phyloP scores from a whole-genome alignment of 352 stramenopile species.

The Peronospora belbahrii region DNA sequence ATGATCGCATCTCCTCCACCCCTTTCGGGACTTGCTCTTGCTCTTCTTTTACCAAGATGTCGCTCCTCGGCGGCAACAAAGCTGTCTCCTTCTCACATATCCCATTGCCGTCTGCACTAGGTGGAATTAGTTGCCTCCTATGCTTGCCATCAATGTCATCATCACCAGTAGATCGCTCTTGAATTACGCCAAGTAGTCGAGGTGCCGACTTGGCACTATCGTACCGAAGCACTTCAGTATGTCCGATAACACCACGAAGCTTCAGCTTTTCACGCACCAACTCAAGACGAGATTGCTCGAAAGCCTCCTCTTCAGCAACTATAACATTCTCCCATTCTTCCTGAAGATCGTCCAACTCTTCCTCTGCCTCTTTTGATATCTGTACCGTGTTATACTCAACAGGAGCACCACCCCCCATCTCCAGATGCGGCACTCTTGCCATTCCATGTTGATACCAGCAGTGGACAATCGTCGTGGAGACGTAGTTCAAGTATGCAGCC shows the following conservation, averaged over 20 bases:
- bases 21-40: constrained; percentile 16
- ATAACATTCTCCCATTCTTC: constrained; percentile 60
- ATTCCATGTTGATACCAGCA: constrained; percentile 62
- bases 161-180: constrained; percentile 21
- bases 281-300: constrained; percentile 37
- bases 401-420: constrained; percentile 9
- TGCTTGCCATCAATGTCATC: constrained; percentile 1
- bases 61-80: constrained; percentile 16
- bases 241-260: constrained; percentile 38
- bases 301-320: constrained; percentile 46
- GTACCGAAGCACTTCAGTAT: constrained; percentile 60
- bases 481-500: constrained; percentile 59
- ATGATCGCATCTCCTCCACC: constrained; percentile 20
- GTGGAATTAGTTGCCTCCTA: constrained; percentile 12
- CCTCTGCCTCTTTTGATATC: constrained; percentile 76
- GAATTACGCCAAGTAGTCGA: constrained; percentile 50
- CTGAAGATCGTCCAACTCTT: constrained; percentile 65
- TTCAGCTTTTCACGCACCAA: constrained; percentile 52
- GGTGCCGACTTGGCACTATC: constrained; percentile 31
- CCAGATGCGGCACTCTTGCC: constrained; percentile 37
- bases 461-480: constrained; percentile 65
- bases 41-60: constrained; percentile 28
- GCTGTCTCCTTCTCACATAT: constrained; percentile 10
- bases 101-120: background rate
- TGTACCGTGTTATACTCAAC: constrained; percentile 74